Conservation (phyloP, 2,329 filamentous ascomycete species). For the Aspergillus sp. region DNA sequence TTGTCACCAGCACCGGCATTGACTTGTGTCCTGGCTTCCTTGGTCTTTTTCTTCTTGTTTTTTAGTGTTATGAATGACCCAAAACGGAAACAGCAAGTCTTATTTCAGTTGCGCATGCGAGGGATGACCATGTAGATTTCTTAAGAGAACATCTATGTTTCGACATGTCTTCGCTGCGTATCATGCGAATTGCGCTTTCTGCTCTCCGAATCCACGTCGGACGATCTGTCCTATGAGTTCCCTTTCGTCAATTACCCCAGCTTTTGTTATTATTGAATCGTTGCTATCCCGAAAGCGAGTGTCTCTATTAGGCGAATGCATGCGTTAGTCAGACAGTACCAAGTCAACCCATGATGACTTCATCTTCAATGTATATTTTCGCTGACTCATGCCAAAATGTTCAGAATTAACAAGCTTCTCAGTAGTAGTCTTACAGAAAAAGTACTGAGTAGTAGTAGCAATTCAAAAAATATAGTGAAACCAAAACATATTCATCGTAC, state of each 20-base stretch:
- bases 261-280: neutral
- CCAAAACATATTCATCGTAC: no score
- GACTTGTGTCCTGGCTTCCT: slow-evolving; percentile 9
- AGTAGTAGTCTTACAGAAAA: no score
- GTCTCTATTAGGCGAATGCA: slow-evolving; percentile 10
- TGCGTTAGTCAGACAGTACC: slow-evolving; percentile 11
- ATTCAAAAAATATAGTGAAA: no score
- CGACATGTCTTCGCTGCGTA: no score
- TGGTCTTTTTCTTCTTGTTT: slow-evolving; percentile 9
- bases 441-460: no score
- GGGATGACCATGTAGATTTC: no score
- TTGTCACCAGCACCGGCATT: slow-evolving; percentile 8
- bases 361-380: no score
- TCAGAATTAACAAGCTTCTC: no score
- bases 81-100: slow-evolving; percentile 9
- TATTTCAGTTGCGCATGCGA: neutral
- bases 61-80: slow-evolving; percentile 11
- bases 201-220: neutral
- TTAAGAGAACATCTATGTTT: no score
- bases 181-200: neutral
- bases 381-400: no score
- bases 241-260: slow-evolving; percentile 5
- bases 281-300: slow-evolving; percentile 3
- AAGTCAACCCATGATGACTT: slow-evolving; percentile 9
- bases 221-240: neutral